phyloP scores from a whole-genome alignment of 257 asterid genomes.

The Linderniella brevidens region DNA sequence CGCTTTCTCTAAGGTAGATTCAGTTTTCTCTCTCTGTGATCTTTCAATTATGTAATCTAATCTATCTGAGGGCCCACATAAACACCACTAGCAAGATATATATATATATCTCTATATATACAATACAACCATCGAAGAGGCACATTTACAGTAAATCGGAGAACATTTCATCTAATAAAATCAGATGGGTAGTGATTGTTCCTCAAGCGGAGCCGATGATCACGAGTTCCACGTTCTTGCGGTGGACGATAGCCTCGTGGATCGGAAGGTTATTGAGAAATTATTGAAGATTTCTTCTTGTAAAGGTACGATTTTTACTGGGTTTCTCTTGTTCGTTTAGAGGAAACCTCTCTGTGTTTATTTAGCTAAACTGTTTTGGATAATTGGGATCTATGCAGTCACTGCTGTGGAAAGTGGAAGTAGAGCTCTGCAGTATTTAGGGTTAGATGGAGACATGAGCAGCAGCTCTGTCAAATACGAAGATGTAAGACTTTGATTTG shows the following conservation, averaged over 20 bases:
- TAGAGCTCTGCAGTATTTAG: conserved; percentile 75
- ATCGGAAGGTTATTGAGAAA: conserved; percentile 45
- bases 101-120: too few relatives aligned
- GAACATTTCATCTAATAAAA: too few relatives aligned
- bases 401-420: conserved; percentile 88
- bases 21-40: too few relatives aligned
- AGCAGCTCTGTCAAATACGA: conserved; percentile 35
- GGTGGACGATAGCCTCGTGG: conserved; percentile 50
- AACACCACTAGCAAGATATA: too few relatives aligned
- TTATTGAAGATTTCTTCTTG: conserved; percentile 34
- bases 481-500: conserved; percentile 27
- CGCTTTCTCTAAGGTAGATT: too few relatives aligned
- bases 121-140: too few relatives aligned
- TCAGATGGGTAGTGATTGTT: too few relatives aligned
- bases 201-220: conserved; percentile 7
- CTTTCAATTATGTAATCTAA: too few relatives aligned
- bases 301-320: conserved; percentile 17
- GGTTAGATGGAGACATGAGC: conserved; percentile 51
- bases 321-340: conserved; percentile 1
- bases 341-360: background rate
- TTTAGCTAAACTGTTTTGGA: background rate
- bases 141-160: too few relatives aligned
- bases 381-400: conserved; percentile 25
- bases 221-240: conserved; percentile 47
- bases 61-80: too few relatives aligned